A percentile compares a stretch with the other conserved stretches of the same genome.
phyloP scores from a whole-genome alignment of 441 rosid genomes.

The Daphne laureola region DNA sequence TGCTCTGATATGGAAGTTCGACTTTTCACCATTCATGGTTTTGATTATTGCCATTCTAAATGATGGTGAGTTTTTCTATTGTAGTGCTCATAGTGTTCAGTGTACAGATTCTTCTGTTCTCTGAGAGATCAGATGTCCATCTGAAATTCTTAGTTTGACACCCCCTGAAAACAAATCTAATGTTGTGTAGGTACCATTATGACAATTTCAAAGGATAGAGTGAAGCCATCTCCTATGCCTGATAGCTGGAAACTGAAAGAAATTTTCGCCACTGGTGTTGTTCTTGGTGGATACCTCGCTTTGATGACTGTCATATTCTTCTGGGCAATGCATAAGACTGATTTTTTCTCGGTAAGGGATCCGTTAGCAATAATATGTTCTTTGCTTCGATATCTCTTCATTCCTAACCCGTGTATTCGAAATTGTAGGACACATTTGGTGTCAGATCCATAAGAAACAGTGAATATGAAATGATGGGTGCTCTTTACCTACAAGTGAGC shows the following conservation, averaged over 20 bases:
- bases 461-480: conserved; percentile 62
- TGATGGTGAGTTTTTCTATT: conserved; percentile 16
- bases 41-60: no score
- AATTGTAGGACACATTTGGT: conserved; percentile 56
- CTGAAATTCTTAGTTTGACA: background rate
- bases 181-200: conserved; percentile 12
- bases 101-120: no score
- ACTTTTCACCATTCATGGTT: conserved; percentile 16
- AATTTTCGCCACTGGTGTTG: conserved; percentile 23
- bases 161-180: background rate
- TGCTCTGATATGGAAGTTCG: conserved; percentile 64
- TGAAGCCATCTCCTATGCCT: conserved; percentile 15
- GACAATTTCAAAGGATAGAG: conserved; percentile 18
- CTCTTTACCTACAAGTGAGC: conserved; percentile 89
- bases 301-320: conserved; percentile 72
- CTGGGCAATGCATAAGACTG: conserved; percentile 60
- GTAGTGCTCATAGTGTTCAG: no score
- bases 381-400: background rate
- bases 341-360: conserved; percentile 51
- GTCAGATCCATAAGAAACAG: conserved; percentile 35
- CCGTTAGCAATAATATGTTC: background rate
- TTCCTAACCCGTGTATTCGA: background rate
- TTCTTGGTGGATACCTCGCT: conserved; percentile 77
- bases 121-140: no score
- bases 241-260: conserved; percentile 18